phyloP scores from a whole-genome alignment of 2,329 filamentous ascomycete genomes.

The Ceratocystis albifundus region DNA sequence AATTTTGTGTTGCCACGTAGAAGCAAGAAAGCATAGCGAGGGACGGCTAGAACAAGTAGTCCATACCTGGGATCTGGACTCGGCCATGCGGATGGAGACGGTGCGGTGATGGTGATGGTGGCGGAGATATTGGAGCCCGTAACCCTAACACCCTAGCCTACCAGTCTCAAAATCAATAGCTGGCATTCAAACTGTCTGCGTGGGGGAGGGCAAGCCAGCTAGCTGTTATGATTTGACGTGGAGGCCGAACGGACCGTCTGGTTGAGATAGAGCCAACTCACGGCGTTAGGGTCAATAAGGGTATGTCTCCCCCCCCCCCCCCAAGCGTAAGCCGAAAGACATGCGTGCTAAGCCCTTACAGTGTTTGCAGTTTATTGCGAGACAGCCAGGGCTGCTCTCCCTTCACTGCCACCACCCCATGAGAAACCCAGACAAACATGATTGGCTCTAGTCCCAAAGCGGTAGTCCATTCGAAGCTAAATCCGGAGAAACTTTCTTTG shows the following conservation, averaged over 20 bases:
- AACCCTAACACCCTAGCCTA: too few relatives aligned
- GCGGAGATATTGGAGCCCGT: background rate
- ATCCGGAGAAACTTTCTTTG: background rate
- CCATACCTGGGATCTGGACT: too few relatives aligned
- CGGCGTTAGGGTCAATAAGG: background rate
- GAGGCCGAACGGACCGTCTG: too few relatives aligned
- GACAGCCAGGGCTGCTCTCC: background rate
- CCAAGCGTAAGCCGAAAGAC: background rate
- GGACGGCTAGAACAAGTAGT: too few relatives aligned
- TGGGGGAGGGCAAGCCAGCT: too few relatives aligned
- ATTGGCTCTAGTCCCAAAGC: background rate
- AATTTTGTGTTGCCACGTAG: background rate
- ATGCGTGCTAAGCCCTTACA: background rate
- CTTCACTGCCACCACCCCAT: too few relatives aligned
- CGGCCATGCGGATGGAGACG: background rate
- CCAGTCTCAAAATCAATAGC: too few relatives aligned
- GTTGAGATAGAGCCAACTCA: background rate
- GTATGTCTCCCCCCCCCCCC: too few relatives aligned
- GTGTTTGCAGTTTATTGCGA: background rate
- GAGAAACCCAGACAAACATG: background rate
- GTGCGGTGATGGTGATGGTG: background rate
- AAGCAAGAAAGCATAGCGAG: background rate
- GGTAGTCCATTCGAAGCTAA: background rate
- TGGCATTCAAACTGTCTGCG: too few relatives aligned
- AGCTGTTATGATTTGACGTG: too few relatives aligned